Base-by-base conservation (phyloP, 2,329 filamentous ascomycete species). In the Ophiocordyceps polyrhachis-furcata region DNA sequence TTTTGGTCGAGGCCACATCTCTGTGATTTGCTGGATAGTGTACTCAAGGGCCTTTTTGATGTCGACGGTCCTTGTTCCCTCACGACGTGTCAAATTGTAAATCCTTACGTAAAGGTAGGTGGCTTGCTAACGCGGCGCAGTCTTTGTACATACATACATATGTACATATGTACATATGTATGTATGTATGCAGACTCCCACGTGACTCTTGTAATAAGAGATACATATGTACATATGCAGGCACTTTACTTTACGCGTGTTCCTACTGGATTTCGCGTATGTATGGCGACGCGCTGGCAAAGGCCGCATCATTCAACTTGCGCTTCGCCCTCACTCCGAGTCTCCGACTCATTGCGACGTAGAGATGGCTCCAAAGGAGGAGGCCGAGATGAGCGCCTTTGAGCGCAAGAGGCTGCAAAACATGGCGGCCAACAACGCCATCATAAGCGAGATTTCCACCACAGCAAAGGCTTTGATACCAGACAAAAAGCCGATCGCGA, bases 381-480 rank as follows among this genome's bases (percentile, higher is more conserved):
- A 68, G 38, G 60, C 17, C 40, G 71, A 54, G 32, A 66, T 93
- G 53, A 93, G 83, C 61, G 84, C 86, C 37, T 95, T 93, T 61
- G 88, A 94, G 68, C 79, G 80, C 54, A 79, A 84, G 52, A 74
- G 88, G 0, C 74, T 85, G 15, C 85, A 87, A 48, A 94, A 94
- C 52, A 93, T 93, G 38, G 84, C 81, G 0, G 79, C 83, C 45
- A 91, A 93, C 53, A 81, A 89, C 60, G 84, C 81, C 0, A 58
- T 94, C 0, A 63, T 95, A 0, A 83, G 83, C 48, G 81, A 87
- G 48, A 73, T 93, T 1, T 80, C 82, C 2, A 75, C 76, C 2
- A 73, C 81, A 1, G 78, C 84, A 0, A 81, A 81, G 20, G 78
- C 74, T 43, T 70, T 78, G n/a, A 67, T 82, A 12, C 83, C 79